phyloP scores from a whole-genome alignment of 2,329 filamentous ascomycete species.

The Claviceps monticola region DNA sequence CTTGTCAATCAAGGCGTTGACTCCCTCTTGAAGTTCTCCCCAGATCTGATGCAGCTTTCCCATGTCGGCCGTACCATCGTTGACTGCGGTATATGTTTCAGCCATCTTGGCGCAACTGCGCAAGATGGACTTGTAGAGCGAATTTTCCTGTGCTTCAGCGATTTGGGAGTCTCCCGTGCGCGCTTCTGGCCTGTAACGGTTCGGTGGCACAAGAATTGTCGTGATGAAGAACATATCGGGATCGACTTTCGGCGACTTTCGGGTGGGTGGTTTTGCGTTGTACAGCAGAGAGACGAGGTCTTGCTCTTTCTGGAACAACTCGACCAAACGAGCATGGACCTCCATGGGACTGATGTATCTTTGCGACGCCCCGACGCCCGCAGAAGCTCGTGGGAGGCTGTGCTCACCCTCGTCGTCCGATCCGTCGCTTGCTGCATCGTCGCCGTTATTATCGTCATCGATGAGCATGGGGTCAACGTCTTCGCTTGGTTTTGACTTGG shows the following conservation, averaged over 20 bases:
- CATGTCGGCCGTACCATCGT: conserved; percentile 35
- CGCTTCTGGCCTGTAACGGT: conserved; percentile 79
- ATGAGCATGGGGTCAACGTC: conserved; percentile 32
- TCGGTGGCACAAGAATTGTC: conserved; percentile 77
- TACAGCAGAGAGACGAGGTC: conserved; percentile 80
- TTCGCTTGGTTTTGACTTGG: conserved; percentile 12
- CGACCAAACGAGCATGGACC: conserved; percentile 61
- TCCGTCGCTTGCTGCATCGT: conserved; percentile 36
- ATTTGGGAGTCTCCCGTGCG: conserved; percentile 68
- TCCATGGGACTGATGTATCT: conserved; percentile 73
- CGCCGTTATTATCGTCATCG: background rate
- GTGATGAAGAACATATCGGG: conserved; percentile 93
- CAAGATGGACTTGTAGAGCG: conserved; percentile 73
- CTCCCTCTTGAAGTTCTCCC: conserved; percentile 70
- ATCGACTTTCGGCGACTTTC: conserved; percentile 42
- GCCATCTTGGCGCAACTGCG: conserved; percentile 60
- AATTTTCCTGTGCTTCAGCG: conserved; percentile 79
- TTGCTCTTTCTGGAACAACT: conserved; percentile 77
- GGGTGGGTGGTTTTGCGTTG: conserved; percentile 52
- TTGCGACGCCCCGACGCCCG: conserved; percentile 27
- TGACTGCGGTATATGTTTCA: conserved; percentile 46
- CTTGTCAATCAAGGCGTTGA: conserved; percentile 87
- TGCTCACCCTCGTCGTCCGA: conserved; percentile 34
- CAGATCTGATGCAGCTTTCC: conserved; percentile 69
- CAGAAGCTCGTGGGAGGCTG: background rate